These are phyloP conservation scores for Cercospora sp. DNA, from an alignment of 2,329 filamentous ascomycete species.

Conservation along the genomic window DNA sequence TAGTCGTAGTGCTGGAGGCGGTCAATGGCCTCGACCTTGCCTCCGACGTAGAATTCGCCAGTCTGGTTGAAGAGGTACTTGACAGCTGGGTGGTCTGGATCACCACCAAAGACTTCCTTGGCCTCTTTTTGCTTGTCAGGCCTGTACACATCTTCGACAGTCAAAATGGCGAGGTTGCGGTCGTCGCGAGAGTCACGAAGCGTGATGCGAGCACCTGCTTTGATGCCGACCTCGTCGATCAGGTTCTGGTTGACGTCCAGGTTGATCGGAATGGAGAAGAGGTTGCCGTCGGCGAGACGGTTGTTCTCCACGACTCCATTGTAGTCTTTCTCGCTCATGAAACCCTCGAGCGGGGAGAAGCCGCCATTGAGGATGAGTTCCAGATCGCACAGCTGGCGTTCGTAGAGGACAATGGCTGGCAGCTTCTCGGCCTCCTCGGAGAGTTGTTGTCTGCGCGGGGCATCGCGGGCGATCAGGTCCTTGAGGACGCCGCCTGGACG, in stretches of 20 bases:
- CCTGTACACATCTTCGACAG: conserved; percentile 90
- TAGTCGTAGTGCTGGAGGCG: conserved; percentile 98
- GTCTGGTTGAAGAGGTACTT: conserved; percentile 82
- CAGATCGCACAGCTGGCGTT: conserved; percentile 96
- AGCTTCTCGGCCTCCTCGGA: conserved; percentile 80
- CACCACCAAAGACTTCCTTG: conserved; percentile 88
- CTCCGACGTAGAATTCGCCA: conserved; percentile 88
- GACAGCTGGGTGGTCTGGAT: conserved; percentile 84
- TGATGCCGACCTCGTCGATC: conserved; percentile 73
- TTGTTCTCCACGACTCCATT: conserved; percentile 86
- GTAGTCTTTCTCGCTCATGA: conserved; percentile 97
- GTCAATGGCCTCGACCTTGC: conserved; percentile 94
- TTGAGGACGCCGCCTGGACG: conserved; percentile 84
- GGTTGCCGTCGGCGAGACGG: conserved; percentile 81
- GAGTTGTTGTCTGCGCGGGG: conserved; percentile 77
- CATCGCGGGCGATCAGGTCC: conserved; percentile 94
- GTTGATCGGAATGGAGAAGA: conserved; percentile 97
- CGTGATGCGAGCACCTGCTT: conserved; percentile 78
- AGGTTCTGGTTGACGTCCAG: conserved; percentile 77
- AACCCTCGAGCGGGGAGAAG: conserved; percentile 96
- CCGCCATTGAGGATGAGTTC: conserved; percentile 97
- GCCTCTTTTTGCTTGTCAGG: conserved; percentile 93
- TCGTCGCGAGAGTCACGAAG: conserved; percentile 96
- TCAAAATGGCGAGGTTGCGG: conserved; percentile 92
- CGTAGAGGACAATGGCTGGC: conserved; percentile 78